Conservation (phyloP, 2,329 filamentous ascomycete genomes). For the Colletotrichum agaves region DNA sequence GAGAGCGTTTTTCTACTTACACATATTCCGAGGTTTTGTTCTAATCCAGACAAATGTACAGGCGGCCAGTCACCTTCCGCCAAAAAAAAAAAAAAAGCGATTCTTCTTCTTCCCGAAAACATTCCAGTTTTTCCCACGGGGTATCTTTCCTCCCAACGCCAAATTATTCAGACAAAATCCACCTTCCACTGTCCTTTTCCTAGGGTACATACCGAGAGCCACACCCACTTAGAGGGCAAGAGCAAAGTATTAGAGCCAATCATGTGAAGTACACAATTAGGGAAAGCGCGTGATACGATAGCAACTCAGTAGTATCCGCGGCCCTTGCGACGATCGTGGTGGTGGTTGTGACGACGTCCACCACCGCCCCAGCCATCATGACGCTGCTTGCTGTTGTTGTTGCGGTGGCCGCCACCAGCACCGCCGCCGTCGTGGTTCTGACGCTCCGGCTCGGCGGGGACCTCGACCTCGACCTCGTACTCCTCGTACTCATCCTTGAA, state of each 20-base stretch:
- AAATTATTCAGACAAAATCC: slow-evolving; percentile 21
- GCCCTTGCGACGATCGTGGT: slow-evolving; percentile 26
- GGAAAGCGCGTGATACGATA: neutral
- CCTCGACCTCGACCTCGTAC: slow-evolving; percentile 81
- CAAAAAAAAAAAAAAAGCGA: neutral
- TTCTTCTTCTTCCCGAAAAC: slow-evolving; percentile 7
- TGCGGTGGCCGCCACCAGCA: slow-evolving; percentile 2
- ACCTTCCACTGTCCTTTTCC: neutral
- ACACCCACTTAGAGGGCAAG: neutral
- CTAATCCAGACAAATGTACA: slow-evolving; percentile 25
- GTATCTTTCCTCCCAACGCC: slow-evolving; percentile 35
- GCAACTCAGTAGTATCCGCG: slow-evolving; percentile 28
- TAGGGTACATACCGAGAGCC: neutral
- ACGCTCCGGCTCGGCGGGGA: slow-evolving; percentile 55
- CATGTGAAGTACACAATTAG: neutral
- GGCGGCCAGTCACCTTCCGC: neutral
- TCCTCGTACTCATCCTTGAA: slow-evolving; percentile 81
- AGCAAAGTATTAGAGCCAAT: too few relatives aligned
- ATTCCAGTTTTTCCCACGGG: slow-evolving; percentile 27
- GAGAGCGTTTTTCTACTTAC: neutral
- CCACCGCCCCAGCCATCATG: slow-evolving; percentile 16
- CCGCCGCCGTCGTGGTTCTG: slow-evolving; percentile 10
- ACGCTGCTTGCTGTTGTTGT: slow-evolving; percentile 31
- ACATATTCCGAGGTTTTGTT: neutral
- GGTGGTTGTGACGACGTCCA: slow-evolving; percentile 13